Base-by-base conservation (phyloP, 1,284 basidiomycete genomes). In the Athelia sp. region DNA sequence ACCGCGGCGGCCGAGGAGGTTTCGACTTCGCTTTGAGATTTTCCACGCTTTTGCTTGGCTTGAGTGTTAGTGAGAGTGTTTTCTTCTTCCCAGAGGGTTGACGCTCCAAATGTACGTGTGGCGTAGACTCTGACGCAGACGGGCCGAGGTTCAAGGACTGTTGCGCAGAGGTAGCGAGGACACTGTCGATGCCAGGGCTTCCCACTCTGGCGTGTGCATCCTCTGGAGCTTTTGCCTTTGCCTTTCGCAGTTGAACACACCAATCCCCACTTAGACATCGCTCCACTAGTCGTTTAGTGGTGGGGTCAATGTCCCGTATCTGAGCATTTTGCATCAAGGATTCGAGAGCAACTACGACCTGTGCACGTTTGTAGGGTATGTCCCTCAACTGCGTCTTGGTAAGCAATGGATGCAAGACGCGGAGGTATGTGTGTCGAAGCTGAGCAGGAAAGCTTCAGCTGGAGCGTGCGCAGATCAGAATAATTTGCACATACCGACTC, bases 381-480 rank as follows among this genome's bases (percentile, higher is more conserved):
- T 73, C 73, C 29, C 86, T 84, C 4, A 99, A 77, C 66, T 99
- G 97, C 0, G 97, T 99, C 64, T 93, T 93, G 15, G 90, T 94
- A 22, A 99, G 78, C 3, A 99, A 82, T 0, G 96, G 96, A 62
- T 98, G 93, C 3, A 99, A 76, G 2, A 99, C 97, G 14, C 96
- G 88, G 17, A 99, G 84, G 63, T 96, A 99, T 0, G 96, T 98
- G 66, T 99, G 96, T 29, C 94, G 89, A 34, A 99, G 77, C 91
- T 97, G 61, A 2, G 11, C 14, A 21, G 26, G 45, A 4, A 29
- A 13, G 4, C 26, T 42, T 43, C 38, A 49, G 23, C 17, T n/a
- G 15, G 4, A 22, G n/a, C 31, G 35, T 15, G 40, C 45, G 3
- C 40, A 51, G 29, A 35, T 29, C 45, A 18, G 21, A 29, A 26